These are phyloP conservation scores for Colletotrichum sp. DNA, from an alignment of 2,329 filamentous ascomycete genomes.

Conservation along the genomic window DNA sequence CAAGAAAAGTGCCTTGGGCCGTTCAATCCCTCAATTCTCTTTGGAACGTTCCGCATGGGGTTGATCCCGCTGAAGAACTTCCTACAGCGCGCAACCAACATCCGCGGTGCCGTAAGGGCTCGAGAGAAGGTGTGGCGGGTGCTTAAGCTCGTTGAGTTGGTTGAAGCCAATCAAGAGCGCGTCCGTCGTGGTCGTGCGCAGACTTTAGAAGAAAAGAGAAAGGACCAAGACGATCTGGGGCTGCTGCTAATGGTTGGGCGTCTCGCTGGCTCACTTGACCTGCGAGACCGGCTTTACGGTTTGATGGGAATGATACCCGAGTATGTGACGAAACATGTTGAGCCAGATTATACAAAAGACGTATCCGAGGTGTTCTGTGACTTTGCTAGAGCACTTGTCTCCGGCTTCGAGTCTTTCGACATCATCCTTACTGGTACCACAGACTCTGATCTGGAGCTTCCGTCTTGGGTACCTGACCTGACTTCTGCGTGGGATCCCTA, in stretches of 20 bases:
- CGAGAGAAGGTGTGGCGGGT: slow-evolving; percentile 10
- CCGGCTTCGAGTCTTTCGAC: slow-evolving; percentile 2
- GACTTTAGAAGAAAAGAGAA: background rate
- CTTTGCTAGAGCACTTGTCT: background rate
- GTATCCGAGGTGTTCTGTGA: slow-evolving; percentile 1
- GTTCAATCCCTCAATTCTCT: slow-evolving; percentile 9
- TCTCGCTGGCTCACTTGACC: slow-evolving; percentile 2
- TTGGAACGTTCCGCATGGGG: slow-evolving; percentile 8
- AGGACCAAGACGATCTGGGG: slow-evolving; percentile 6
- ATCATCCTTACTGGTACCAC: slow-evolving; percentile 1
- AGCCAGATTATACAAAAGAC: background rate
- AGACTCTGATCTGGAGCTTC: background rate
- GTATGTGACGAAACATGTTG: background rate
- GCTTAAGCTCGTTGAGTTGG: slow-evolving; percentile 2
- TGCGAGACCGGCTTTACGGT: slow-evolving; percentile 1
- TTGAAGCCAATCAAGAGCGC: background rate
- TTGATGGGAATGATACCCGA: slow-evolving; percentile 10
- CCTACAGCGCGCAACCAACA: background rate
- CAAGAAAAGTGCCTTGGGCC: slow-evolving; percentile 11
- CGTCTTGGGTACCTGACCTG: slow-evolving; percentile 9
- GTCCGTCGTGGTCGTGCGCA: background rate
- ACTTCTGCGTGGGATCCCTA: slow-evolving; percentile 10
- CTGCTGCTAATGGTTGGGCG: slow-evolving; percentile 1
- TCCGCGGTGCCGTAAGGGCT: background rate
- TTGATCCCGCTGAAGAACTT: slow-evolving; percentile 1